Evolutionary conservation across 805 yeast species (phyloP), one percentile per base, ranked within the genome.

Genomic region (Limtongozyma cylindracea): DNA sequence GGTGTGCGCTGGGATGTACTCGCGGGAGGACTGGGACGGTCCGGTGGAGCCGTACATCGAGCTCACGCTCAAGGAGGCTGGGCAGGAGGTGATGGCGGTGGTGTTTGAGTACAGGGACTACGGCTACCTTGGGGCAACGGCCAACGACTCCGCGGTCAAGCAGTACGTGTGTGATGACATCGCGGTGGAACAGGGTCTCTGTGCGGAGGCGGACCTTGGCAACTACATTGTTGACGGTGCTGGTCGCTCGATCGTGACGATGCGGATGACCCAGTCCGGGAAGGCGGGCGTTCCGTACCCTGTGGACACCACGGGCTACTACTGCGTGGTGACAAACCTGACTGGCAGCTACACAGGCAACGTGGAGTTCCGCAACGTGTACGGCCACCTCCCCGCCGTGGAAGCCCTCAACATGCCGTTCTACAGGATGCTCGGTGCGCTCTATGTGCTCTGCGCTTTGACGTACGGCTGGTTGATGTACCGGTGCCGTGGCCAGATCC

Each of bases 331-430:
- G 2, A 70, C 91, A 0, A 64, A 53, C 30, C 32, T 41, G 10
- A 35, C 40, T 8, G 39, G 38, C 21, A 40, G 40, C 20, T 88
- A 69, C 43, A 43, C 54, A 22, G 73, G 84, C n/a, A 43, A 47
- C 10, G 71, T 72, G 20, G 70, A 69, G 33, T 88, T 77, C 47
- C 88, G 78, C 49, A 88, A 82, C 46, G 74, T 96, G 4, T 88
- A 61, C 43, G 98, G 98, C 25, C 61, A 76, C 27, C 51, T 88
- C 25, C 63, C 91, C 16, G 98, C 93, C 4, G 54, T 82, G 17
- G 92, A 88, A 41, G 71, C 77, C 32, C 93, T 95, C 14, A 77
- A 82, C 34, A 55, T 88, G 29, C 78, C 93, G 8, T 63, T 78
- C 13, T 88, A 78, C 41, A 95, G 93, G 1, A 60, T 74, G 10